A percentile compares a stretch with the other conserved stretches of the same genome.
These are phyloP conservation scores for Polytrichum commune DNA, from an alignment of 225 moss, liverwort and hornwort genomes.

Conservation along the genomic window DNA sequence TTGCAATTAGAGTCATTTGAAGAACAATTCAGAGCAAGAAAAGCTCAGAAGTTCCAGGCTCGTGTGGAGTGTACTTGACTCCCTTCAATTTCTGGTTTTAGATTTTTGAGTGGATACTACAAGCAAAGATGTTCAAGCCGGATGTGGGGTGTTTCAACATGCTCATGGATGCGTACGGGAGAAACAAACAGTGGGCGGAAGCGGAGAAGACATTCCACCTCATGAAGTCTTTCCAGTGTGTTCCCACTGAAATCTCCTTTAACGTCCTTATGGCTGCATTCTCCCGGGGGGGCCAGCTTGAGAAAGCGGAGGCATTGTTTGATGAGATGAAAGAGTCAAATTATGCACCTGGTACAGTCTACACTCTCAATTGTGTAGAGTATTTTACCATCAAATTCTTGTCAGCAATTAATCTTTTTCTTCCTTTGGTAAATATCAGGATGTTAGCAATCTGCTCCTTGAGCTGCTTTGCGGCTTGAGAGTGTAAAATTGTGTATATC, in stretches of 20 bases:
- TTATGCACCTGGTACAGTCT: conserved; percentile 56
- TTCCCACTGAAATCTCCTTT: conserved; percentile 79
- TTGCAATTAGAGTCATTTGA: no score
- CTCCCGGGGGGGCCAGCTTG: conserved; percentile 59
- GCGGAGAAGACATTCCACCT: conserved; percentile 73
- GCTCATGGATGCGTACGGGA: conserved; percentile 92
- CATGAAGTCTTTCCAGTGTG: conserved; percentile 53
- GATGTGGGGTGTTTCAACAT: conserved; percentile 90
- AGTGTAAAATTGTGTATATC: no score
- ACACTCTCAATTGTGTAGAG: neutral
- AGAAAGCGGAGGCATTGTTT: conserved; percentile 60
- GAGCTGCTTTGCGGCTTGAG: no score
- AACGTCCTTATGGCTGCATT: conserved; percentile 85
- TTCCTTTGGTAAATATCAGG: conserved; percentile 5
- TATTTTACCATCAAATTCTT: no score
- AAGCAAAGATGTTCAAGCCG: conserved; percentile 59
- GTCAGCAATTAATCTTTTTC: neutral
- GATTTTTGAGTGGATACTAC: conserved; percentile 90
- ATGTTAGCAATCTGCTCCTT: neutral
- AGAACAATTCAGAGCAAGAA: no score
- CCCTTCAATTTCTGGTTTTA: conserved; percentile 19
- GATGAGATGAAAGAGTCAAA: conserved; percentile 72
- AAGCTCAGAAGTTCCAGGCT: no score
- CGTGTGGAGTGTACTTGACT: no score
- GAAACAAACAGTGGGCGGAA: conserved; percentile 57